Base-by-base conservation (phyloP, 1,139 yeast genomes). In the Diutina siamensis region DNA sequence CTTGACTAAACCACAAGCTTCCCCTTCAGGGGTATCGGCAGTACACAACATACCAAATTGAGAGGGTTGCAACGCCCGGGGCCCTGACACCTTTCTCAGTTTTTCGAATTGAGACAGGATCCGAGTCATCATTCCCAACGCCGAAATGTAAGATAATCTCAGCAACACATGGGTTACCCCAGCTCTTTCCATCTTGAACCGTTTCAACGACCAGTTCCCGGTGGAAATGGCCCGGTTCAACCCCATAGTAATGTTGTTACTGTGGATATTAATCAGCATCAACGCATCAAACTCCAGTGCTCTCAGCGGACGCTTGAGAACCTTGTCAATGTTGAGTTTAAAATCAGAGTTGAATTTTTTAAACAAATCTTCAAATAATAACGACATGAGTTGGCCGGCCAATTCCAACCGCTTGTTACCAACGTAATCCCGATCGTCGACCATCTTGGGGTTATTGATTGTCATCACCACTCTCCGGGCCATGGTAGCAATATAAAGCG, bases 1-100 rank as follows among this genome's bases (percentile, higher is more conserved):
- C 64, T 92, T 92, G 33, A 92, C 98, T 62, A 92, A 75, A 57
- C 99, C 99, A 78, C 99, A 92, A 1, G 99, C 98, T 63, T 94
- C 99, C 72, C 99, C 99, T 75, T 92, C 99, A 2, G 99, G 99
- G 0, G 99, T 92, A 75, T 92, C 99, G 0, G 97, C 86, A 7
- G 98, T 88, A 73, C 99, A 92, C 51, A 92, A 72, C 97, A 92
- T 92, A 59, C 98, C 98, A 63, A 92, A 92, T 65, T 92, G 98
- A 1, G 98, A 94, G 12, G 99, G 98, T 63, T 92, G 99, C 54
- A 92, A 74, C 19, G 99, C 97, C 75, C 99, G 84, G 40, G 99
- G 99, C 46, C 99, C 99, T 2, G 96, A 86, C 40, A 92, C 98
- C 63, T 92, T 92, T 68, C 99, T 76, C 2, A 97, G 88, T 62